Evolutionary conservation across 306 rosid species (phyloP).

Genomic region (Lathyrus tuberosus): DNA sequence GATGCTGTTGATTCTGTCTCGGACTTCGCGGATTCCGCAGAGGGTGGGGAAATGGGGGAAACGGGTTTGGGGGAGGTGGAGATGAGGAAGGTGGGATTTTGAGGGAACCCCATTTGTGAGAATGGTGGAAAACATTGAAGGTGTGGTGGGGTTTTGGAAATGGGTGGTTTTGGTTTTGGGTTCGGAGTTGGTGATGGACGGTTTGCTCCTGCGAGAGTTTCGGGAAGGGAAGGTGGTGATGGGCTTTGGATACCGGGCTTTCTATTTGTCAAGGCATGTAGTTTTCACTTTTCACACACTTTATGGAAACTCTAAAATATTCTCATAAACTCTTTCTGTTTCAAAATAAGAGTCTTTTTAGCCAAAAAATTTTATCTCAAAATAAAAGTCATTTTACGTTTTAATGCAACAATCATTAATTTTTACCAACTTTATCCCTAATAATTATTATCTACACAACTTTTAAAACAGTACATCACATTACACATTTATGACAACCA

Average conservation of each 20-base stretch:
- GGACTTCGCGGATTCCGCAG: conserved; percentile 59
- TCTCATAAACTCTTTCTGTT: no score
- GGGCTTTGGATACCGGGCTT: conserved; percentile 1
- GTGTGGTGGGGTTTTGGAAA: neutral
- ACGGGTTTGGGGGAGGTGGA: conserved; percentile 26
- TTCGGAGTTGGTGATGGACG: neutral
- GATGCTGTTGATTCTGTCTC: conserved; percentile 56
- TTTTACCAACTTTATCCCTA: no score
- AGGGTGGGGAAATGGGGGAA: conserved; percentile 38
- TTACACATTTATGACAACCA: no score
- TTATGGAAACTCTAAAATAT: no score
- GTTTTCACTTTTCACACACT: no score
- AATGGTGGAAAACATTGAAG: conserved; percentile 39
- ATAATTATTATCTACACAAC: no score
- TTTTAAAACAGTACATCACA: no score
- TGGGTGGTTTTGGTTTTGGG: neutral
- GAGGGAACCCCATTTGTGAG: conserved; percentile 30
- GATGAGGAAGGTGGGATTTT: conserved; percentile 38
- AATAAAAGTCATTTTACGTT: no score
- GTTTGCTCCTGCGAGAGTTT: neutral
- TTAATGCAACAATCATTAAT: no score
- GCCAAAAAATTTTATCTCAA: no score
- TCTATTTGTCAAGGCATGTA: no score
- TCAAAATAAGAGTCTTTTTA: no score
- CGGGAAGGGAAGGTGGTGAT: neutral